Percentiles rank a stretch among this genome's conserved stretches.
Conservation (phyloP, 257 asterid species). For the Solanum etuberosum region DNA sequence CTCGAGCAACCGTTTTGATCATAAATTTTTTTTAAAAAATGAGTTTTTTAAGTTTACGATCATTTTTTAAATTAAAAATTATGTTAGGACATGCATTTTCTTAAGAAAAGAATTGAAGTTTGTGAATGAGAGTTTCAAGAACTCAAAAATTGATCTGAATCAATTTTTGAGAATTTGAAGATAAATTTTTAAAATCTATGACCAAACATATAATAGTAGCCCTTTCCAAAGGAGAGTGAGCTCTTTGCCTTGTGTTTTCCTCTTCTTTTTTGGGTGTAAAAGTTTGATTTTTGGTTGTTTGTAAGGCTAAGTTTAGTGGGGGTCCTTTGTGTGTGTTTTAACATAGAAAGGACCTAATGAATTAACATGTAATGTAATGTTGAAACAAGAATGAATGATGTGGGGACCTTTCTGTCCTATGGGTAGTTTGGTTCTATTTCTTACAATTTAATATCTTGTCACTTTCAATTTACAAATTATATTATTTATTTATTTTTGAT, state of each 20-base stretch:
- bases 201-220: constrained; percentile 11
- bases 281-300: not conserved
- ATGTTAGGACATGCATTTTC: too few relatives aligned
- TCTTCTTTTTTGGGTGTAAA: not conserved
- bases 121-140: too few relatives aligned
- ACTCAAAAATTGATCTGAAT: too few relatives aligned
- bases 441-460: not conserved
- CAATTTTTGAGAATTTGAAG: too few relatives aligned
- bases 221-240: constrained; percentile 96
- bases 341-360: not conserved
- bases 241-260: constrained; percentile 9
- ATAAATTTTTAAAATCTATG: too few relatives aligned
- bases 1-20: not conserved
- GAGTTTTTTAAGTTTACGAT: too few relatives aligned
- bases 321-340: not conserved
- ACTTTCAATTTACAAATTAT: not conserved
- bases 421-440: not conserved
- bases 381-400: constrained; percentile 2
- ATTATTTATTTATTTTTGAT: too few relatives aligned
- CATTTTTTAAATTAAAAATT: too few relatives aligned
- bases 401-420: not conserved
- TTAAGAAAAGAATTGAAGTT: too few relatives aligned
- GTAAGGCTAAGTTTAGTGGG: not conserved
- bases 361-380: not conserved
- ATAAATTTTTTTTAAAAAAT: too few relatives aligned